Conservation (phyloP, 73 alveolate genomes). For the Tetrahymena borealis region DNA sequence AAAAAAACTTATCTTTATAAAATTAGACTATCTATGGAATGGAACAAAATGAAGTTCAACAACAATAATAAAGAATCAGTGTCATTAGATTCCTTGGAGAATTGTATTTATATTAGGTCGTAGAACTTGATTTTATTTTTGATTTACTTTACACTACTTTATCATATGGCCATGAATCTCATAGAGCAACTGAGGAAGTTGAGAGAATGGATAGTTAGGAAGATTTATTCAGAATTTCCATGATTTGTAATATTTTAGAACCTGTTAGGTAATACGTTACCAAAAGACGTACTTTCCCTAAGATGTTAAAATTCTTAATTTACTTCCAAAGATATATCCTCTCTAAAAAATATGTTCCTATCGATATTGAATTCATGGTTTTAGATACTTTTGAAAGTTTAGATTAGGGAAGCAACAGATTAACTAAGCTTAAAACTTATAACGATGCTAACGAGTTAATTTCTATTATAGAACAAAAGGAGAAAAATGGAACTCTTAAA, state of each 20-base stretch:
- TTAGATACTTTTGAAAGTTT: constrained; percentile 31
- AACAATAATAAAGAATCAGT: constrained; percentile 27
- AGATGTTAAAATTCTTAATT: constrained; percentile 2
- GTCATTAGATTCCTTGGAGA: constrained; percentile 24
- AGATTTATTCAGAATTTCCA: constrained; percentile 37
- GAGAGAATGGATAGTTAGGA: constrained; percentile 36
- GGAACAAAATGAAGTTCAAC: constrained; percentile 30
- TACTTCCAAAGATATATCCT: constrained; percentile 29
- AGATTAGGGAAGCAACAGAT: constrained; percentile 7
- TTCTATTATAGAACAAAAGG: neutral
- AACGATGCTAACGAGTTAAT: constrained; percentile 10
- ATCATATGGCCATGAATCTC: constrained; percentile 26
- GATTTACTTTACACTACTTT: constrained; percentile 10
- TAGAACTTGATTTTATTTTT: constrained; percentile 26
- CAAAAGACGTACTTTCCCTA: neutral
- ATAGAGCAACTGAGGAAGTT: neutral
- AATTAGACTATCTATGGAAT: constrained; percentile 28
- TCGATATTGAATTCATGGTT: constrained; percentile 19
- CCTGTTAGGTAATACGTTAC: constrained; percentile 13
- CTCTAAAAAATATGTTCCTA: constrained; percentile 28
- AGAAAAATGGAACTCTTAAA: neutral
- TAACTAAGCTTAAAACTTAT: constrained; percentile 3
- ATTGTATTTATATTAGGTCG: constrained; percentile 12
- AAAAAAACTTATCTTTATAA: neutral
- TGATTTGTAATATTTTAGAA: constrained; percentile 20